Evolutionary conservation across 495 filamentous ascomycete genomes (phyloP), one percentile per base, ranked within the genome.

Genomic region (Penicillium desertorum): DNA sequence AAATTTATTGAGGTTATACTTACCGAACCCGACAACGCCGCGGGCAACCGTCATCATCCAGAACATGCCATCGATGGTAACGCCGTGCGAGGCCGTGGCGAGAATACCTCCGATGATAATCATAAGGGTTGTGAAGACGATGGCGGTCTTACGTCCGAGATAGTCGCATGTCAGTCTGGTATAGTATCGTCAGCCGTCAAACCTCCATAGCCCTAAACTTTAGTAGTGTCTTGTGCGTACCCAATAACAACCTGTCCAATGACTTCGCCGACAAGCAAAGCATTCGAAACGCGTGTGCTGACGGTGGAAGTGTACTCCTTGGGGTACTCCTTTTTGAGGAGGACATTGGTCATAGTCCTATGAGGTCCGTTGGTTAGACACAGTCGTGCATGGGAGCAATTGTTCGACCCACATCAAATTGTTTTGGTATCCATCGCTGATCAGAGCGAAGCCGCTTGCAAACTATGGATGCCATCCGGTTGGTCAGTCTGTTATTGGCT

Each of bases 361-460:
- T 43, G n/a, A 10, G 19, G 3, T 9, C 6, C 7, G 36, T n/a
- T n/a, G 7, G n/a, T 23, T 5, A 45, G 43, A 27, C 22, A 34
- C 10, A 11, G 16, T 30, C 25, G n/a, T 10, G 36, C 20, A 27
- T 32, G 41, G 45, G 22, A 9, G 16, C 23, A 16, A 42, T 10
- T 45, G 19, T 22, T 46, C 20, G 16, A 45, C 62, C 56, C 36
- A 64, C 78, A 81, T 82, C n/a, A 80, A 57, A 41, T 76, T 79
- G 48, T 80, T 81, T 49, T 81, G 78, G 51, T 81, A 81, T 47
- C 79, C 79, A 74, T 81, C 79, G 17, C 76, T 79, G 53, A 82
- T 77, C 19, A 81, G 62, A 8, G 79, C 79, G 54, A 73, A 76
- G n/a, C 79, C 79, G 23, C 74, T 69, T 34, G 75, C 74, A 41